These are phyloP conservation scores for Neurospora africana DNA, from an alignment of 495 filamentous ascomycete species.

Conservation along the genomic window DNA sequence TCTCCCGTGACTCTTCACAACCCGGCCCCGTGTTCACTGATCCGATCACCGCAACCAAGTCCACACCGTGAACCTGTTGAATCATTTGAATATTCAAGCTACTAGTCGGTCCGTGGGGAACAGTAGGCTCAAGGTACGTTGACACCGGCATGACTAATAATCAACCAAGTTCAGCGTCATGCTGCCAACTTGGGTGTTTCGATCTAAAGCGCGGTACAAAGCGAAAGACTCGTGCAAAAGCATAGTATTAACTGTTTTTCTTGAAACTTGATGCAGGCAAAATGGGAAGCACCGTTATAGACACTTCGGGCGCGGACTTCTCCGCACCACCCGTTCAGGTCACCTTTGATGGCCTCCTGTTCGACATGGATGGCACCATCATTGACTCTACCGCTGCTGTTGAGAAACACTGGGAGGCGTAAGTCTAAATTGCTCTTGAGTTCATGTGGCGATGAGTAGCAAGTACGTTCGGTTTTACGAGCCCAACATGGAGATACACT, in stretches of 20 bases:
- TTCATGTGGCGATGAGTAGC: no score
- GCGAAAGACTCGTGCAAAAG: background rate
- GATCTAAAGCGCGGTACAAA: background rate
- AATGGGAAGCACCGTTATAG: slow-evolving; percentile 13
- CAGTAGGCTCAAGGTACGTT: background rate
- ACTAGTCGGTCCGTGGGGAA: background rate
- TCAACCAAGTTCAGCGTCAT: background rate
- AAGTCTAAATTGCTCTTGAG: slow-evolving; percentile 13
- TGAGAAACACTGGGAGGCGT: slow-evolving; percentile 85
- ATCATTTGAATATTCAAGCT: background rate
- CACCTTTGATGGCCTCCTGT: slow-evolving; percentile 68
- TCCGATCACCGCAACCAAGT: background rate
- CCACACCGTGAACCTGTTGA: background rate
- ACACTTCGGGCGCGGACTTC: slow-evolving; percentile 26
- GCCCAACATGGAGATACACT: background rate
- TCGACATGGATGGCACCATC: slow-evolving; percentile 87
- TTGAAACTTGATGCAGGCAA: background rate
- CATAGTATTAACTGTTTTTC: background rate
- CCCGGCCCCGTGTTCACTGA: background rate
- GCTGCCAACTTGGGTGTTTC: background rate
- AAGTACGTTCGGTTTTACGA: background rate
- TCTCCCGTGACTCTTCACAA: background rate
- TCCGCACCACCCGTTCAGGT: slow-evolving; percentile 48
- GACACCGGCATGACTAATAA: background rate
- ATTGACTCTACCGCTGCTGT: slow-evolving; percentile 76